Base-by-base conservation (phyloP, 306 rosid genomes). In the Vigna reflexopilosa region DNA sequence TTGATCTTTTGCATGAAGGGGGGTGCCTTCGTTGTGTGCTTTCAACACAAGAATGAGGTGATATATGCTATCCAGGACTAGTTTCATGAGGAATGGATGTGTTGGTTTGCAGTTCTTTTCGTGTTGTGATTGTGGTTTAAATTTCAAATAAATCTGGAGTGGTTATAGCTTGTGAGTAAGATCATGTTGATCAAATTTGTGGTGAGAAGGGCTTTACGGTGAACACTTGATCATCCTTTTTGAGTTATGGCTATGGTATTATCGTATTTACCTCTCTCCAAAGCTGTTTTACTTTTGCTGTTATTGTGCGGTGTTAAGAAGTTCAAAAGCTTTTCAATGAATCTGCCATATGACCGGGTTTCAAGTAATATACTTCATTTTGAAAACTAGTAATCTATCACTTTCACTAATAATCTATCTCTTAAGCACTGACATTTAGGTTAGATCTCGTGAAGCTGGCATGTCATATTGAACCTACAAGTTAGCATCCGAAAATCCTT, bases 1-100 rank as follows among this genome's bases (percentile, higher is more conserved):
- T 93, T 77, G 90, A 91, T 82, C 89, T 93, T 78, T 14, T 91
- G 97, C 98, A 93, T 55, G 96, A 83, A 69, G 93, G 98, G 20
- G 88, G 81, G 7, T 93, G 98, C 83, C 98, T 93, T 24, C 96
- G 98, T 24, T 88, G 93, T 56, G 97, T 91, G 87, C 98, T 93
- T 82, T 24, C 92, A 17, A 81, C 73, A 19, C 79, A 91, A n/a
- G 69, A 12, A 28, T 87, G 81, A 86, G 74, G 52, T 57, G 68
- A 22, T 65, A 15, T 16, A 40, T 8, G 48, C 48, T 24, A 70
- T 26, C 70, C 63, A 63, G 32, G 42, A 16, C 74, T 9, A 47
- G 79, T 77, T 58, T 81, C 66, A 15, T 5, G 16, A 63, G 76
- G 16, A 80, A 52, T 34, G 50, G 74, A 62, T 14, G 34, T 75